These are phyloP conservation scores for Phytopythium mirpurense DNA, from an alignment of 352 stramenopile genomes.

Conservation along the genomic window DNA sequence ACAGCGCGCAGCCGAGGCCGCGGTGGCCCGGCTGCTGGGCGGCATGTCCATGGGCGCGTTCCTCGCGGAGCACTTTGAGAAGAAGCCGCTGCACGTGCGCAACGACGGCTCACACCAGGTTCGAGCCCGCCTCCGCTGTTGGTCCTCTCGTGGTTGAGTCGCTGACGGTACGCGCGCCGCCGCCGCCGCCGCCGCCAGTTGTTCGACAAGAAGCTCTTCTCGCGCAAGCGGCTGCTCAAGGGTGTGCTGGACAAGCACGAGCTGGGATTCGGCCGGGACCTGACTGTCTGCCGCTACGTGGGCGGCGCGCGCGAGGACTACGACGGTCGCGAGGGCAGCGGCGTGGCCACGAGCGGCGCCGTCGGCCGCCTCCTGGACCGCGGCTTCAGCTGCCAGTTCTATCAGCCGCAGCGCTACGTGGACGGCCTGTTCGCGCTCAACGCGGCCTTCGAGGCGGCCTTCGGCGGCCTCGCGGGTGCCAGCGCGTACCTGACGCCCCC, in stretches of 20 bases:
- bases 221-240: slow-evolving; percentile 59
- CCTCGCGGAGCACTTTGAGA: slow-evolving; percentile 75
- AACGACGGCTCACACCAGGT: slow-evolving; percentile 39
- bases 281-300: slow-evolving; percentile 77
- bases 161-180: background rate
- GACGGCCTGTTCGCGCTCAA: slow-evolving; percentile 73
- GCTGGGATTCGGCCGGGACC: slow-evolving; percentile 55
- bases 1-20: slow-evolving; percentile 20
- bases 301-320: slow-evolving; percentile 66
- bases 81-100: slow-evolving; percentile 73
- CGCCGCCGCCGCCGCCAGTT: slow-evolving; percentile 13
- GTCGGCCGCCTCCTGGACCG: slow-evolving; percentile 55
- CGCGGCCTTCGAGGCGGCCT: slow-evolving; percentile 70
- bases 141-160: too few relatives aligned
- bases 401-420: slow-evolving; percentile 81
- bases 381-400: slow-evolving; percentile 86
- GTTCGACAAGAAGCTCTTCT: slow-evolving; percentile 62
- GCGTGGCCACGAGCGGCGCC: slow-evolving; percentile 42
- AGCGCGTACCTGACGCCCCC: slow-evolving; percentile 81
- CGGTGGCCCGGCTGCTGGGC: slow-evolving; percentile 48
- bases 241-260: slow-evolving; percentile 42
- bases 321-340: slow-evolving; percentile 43
- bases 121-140: background rate
- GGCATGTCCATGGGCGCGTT: slow-evolving; percentile 62
- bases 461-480: slow-evolving; percentile 68